Conservation (phyloP, 169 alveolate species). For the Cyclospora cayetanensis region DNA sequence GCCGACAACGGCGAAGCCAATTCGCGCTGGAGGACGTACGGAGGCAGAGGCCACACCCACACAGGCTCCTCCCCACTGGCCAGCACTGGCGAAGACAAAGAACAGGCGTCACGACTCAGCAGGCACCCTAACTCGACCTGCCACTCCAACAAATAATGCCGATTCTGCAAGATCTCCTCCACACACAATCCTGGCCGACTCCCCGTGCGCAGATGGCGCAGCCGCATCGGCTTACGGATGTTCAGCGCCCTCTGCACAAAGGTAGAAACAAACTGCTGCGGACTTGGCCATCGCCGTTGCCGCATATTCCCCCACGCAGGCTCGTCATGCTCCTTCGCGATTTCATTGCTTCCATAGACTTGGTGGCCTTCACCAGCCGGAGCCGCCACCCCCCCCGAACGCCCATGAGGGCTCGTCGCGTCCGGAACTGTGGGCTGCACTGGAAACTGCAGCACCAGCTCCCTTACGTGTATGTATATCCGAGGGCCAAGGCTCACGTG, state of each 20-base stretch:
- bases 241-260: constrained; percentile 44
- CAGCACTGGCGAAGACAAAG: too few relatives aligned
- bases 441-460: constrained; percentile 57
- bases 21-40: constrained; percentile 12
- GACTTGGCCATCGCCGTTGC: constrained; percentile 20
- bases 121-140: constrained; percentile 24
- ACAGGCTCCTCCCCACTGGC: too few relatives aligned
- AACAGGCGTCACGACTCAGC: too few relatives aligned
- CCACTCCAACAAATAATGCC: constrained; percentile 61
- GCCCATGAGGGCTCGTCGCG: background rate
- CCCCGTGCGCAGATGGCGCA: constrained; percentile 47
- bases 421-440: constrained; percentile 49
- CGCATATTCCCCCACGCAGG: too few relatives aligned
- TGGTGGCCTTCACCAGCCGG: constrained; percentile 35
- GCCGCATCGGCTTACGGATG: constrained; percentile 52
- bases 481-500: constrained; percentile 55
- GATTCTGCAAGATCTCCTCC: constrained; percentile 41
- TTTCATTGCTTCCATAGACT: constrained; percentile 25
- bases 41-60: constrained; percentile 62
- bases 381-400: constrained; percentile 9
- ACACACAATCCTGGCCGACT: constrained; percentile 52
- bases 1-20: background rate
- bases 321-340: constrained; percentile 20
- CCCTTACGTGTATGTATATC: constrained; percentile 58
- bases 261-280: constrained; percentile 45